These are phyloP conservation scores for Boletus insuetus DNA, from an alignment of 768 basidiomycete species.

Conservation along the genomic window DNA sequence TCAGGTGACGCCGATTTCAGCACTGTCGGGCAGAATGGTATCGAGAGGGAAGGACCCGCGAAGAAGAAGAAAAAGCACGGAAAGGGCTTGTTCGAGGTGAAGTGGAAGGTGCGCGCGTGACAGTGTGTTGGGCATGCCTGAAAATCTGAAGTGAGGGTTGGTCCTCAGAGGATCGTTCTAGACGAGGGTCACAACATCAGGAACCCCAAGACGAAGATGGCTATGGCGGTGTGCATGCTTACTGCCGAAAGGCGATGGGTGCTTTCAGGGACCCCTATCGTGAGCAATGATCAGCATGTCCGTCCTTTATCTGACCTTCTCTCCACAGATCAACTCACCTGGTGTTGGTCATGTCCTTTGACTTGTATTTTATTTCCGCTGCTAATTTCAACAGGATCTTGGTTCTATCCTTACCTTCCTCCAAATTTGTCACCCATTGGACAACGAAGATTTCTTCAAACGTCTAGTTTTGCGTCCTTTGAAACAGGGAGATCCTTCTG, in stretches of 20 bases:
- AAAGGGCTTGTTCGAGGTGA: slow-evolving; percentile 59
- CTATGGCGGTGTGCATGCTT: slow-evolving; percentile 61
- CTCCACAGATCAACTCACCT: slow-evolving; percentile 71
- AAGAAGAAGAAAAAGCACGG: slow-evolving; percentile 60
- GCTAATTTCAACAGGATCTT: slow-evolving; percentile 57
- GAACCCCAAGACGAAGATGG: slow-evolving; percentile 85
- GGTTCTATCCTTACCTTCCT: slow-evolving; percentile 85
- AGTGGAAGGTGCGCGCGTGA: slow-evolving; percentile 67
- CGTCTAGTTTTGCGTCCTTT: slow-evolving; percentile 75
- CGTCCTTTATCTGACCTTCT: background rate
- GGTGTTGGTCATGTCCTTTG: slow-evolving; percentile 38
- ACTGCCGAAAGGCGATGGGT: slow-evolving; percentile 76
- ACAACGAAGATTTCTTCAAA: slow-evolving; percentile 81
- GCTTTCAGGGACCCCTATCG: slow-evolving; percentile 85
- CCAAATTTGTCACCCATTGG: slow-evolving; percentile 79
- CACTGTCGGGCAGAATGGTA: slow-evolving; percentile 3
- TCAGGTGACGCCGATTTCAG: slow-evolving; percentile 46
- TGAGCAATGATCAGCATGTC: slow-evolving; percentile 38
- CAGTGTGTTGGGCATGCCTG: background rate
- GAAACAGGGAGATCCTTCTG: slow-evolving; percentile 62
- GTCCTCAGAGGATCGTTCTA: slow-evolving; percentile 63
- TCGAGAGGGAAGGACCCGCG: slow-evolving; percentile 27
- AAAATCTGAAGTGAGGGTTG: background rate
- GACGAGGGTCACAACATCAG: slow-evolving; percentile 90
- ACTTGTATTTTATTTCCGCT: background rate